phyloP scores from a whole-genome alignment of 1,284 basidiomycete genomes.

The Kwoniella shivajii region DNA sequence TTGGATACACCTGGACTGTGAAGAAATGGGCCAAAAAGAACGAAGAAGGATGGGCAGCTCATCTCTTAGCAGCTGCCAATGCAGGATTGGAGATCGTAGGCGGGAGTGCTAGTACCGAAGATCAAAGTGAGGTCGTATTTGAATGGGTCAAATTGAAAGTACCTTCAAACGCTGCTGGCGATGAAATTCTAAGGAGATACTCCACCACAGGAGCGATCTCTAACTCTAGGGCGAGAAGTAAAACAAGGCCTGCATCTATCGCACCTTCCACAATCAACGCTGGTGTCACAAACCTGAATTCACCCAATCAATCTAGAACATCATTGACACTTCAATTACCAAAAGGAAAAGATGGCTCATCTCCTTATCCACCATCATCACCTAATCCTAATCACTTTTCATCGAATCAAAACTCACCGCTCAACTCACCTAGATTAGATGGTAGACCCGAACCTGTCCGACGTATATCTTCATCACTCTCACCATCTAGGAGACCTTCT shows the following conservation, averaged over 20 bases:
- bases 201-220: conserved; percentile 20
- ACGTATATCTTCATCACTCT: conserved; percentile 22
- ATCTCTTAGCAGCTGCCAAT: conserved; percentile 44
- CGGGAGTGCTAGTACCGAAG: conserved; percentile 22
- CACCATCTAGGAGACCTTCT: conserved; percentile 8
- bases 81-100: conserved; percentile 44
- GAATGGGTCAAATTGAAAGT: conserved; percentile 50
- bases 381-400: conserved; percentile 5
- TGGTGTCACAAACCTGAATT: not conserved
- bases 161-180: conserved; percentile 19
- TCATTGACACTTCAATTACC: conserved; percentile 4
- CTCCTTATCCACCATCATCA: conserved; percentile 13
- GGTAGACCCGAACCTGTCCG: conserved; percentile 30
- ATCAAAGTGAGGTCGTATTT: conserved; percentile 50
- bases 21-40: conserved; percentile 72
- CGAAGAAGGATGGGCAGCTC: conserved; percentile 44
- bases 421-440: conserved; percentile 19
- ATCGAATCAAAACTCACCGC: conserved; percentile 14
- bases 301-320: conserved; percentile 2
- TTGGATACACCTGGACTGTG: conserved; percentile 76
- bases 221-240: conserved; percentile 2
- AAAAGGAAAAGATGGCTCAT: not conserved
- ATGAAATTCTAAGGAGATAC: conserved; percentile 14
- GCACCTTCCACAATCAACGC: not conserved
- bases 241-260: conserved; percentile 9